Conservation (phyloP, 495 filamentous ascomycete genomes). For the Cairneyella variabilis region DNA sequence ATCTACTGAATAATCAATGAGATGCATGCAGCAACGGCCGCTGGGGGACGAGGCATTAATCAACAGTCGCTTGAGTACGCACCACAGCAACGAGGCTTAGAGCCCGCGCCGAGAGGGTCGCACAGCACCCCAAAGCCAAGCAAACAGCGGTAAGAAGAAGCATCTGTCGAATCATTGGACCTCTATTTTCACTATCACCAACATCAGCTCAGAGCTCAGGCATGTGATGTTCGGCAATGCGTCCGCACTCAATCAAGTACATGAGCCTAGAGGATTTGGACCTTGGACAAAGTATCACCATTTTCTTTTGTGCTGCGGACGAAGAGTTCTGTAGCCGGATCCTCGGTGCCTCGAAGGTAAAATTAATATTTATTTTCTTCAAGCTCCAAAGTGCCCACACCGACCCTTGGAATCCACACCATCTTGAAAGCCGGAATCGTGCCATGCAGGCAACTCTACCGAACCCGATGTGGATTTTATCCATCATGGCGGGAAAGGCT, state of each 20-base stretch:
- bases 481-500: neutral
- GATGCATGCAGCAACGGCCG: neutral
- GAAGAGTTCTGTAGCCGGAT: too few species aligned
- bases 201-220: neutral
- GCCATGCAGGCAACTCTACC: neutral
- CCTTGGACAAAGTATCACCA: too few species aligned
- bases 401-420: neutral
- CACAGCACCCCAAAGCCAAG: neutral
- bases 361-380: too few species aligned
- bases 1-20: neutral
- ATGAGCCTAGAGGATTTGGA: too few species aligned
- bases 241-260: too few species aligned
- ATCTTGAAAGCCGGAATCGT: neutral
- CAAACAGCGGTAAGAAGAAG: slow-evolving; percentile 4
- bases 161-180: neutral
- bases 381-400: neutral
- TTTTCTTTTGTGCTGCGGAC: too few species aligned
- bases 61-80: neutral
- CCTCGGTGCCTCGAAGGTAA: too few species aligned
- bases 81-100: neutral
- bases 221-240: too few species aligned
- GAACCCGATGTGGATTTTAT: neutral
- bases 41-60: too few species aligned
- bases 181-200: slow-evolving; percentile 3
- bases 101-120: neutral